phyloP scores from a whole-genome alignment of 192 early-diverging fungal species.

The Backusella tuberculispora region DNA sequence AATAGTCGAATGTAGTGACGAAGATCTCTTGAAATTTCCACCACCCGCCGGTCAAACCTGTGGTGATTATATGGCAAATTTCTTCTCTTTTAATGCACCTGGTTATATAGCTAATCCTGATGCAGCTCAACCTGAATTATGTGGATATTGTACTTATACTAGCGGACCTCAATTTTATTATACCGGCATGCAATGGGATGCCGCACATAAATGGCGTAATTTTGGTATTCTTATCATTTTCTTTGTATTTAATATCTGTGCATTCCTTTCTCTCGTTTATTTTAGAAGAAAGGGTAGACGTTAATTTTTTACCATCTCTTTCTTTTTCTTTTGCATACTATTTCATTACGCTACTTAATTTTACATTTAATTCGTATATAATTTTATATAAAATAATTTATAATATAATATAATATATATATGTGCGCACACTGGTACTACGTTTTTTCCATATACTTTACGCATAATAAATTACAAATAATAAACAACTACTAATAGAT shows the following conservation, averaged over 20 bases:
- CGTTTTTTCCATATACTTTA: too few relatives aligned
- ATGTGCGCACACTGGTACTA: too few relatives aligned
- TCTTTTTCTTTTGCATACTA: background rate
- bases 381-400: background rate
- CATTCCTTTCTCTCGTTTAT: slow-evolving; percentile 45
- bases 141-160: slow-evolving; percentile 67
- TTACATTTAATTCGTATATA: background rate
- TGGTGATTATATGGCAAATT: slow-evolving; percentile 47
- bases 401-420: background rate
- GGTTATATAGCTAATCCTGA: slow-evolving; percentile 22
- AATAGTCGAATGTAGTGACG: slow-evolving; percentile 47
- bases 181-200: slow-evolving; percentile 51
- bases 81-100: slow-evolving; percentile 1
- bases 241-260: slow-evolving; percentile 59
- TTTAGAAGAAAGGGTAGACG: slow-evolving; percentile 42
- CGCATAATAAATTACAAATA: too few relatives aligned
- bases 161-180: slow-evolving; percentile 64
- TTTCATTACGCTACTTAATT: background rate
- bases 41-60: slow-evolving; percentile 65
- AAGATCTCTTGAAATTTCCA: slow-evolving; percentile 61
- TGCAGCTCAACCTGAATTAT: slow-evolving; percentile 41
- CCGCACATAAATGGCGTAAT: slow-evolving; percentile 70
- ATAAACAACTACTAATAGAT: too few relatives aligned
- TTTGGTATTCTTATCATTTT: slow-evolving; percentile 67
- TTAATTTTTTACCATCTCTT: slow-evolving; percentile 9